A percentile compares a stretch with the other conserved stretches of the same genome.
Evolutionary conservation across 768 basidiomycete genomes (phyloP).

Genomic region (Amylocystis lapponica): DNA sequence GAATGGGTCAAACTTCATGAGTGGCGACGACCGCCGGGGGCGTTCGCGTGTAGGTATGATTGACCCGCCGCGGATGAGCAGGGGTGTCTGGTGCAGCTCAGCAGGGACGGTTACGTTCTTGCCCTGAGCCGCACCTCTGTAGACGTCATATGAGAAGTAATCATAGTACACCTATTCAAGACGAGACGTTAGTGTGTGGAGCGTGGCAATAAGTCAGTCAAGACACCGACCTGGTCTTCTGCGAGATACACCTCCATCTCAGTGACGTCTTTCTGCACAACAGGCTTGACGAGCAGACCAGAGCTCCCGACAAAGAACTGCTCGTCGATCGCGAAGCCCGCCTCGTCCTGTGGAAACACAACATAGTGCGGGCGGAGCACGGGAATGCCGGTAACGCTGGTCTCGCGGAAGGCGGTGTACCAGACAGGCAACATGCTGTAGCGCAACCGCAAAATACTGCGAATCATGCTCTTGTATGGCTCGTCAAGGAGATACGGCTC

Average conservation of each 20-base stretch:
- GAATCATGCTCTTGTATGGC: conserved; percentile 79
- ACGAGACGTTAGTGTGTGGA: not conserved
- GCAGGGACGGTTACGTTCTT: conserved; percentile 72
- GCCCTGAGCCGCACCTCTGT: conserved; percentile 62
- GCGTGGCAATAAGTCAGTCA: not conserved
- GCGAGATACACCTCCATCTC: conserved; percentile 77
- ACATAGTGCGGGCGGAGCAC: conserved; percentile 93
- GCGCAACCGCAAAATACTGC: conserved; percentile 71
- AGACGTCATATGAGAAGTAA: conserved; percentile 70
- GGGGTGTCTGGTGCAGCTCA: conserved; percentile 72
- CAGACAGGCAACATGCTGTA: conserved; percentile 88
- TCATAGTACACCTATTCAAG: conserved; percentile 79
- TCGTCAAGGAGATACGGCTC: conserved; percentile 92
- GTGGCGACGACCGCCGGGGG: conserved; percentile 74
- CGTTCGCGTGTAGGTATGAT: conserved; percentile 86
- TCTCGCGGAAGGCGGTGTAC: conserved; percentile 97
- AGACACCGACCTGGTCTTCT: conserved; percentile 70
- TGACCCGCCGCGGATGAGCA: conserved; percentile 87
- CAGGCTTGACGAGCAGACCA: conserved; percentile 88
- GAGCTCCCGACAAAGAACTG: conserved; percentile 90
- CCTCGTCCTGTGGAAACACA: conserved; percentile 82
- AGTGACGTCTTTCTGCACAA: conserved; percentile 66
- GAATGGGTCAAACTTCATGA: conserved; percentile 92
- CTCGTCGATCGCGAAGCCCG: conserved; percentile 86
- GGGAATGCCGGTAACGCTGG: conserved; percentile 74